Percentiles rank a stretch among this genome's conserved stretches.
Evolutionary conservation across 768 basidiomycete species (phyloP).

Genomic region (Tulasnella sp.): DNA sequence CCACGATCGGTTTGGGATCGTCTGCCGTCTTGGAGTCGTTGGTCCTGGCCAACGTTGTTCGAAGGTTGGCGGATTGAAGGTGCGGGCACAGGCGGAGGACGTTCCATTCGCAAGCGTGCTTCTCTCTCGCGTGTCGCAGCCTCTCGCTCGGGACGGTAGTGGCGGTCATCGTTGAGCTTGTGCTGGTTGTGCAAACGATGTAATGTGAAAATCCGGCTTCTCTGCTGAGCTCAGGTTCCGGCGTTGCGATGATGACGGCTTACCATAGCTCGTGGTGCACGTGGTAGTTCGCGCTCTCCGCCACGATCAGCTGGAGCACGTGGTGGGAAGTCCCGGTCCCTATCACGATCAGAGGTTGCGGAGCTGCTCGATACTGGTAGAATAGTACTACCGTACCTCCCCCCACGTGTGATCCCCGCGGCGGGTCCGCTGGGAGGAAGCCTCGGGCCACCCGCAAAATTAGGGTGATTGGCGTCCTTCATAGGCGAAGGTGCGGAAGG

Average conservation of each 20-base stretch:
- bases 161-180: background rate
- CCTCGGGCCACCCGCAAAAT: background rate
- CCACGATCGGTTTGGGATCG: too few species aligned
- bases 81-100: background rate
- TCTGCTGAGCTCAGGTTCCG: background rate
- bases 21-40: too few species aligned
- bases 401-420: background rate
- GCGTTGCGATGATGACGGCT: background rate
- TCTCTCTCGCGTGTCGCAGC: background rate
- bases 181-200: background rate
- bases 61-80: too few species aligned
- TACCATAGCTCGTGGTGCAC: background rate
- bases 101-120: background rate
- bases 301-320: too few species aligned
- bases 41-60: too few species aligned
- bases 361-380: background rate
- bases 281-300: background rate
- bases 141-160: background rate
- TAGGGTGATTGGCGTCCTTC: background rate
- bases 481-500: too few species aligned
- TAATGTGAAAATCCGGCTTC: background rate
- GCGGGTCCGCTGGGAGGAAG: constrained; percentile 8
- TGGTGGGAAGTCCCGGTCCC: too few species aligned
- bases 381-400: background rate
- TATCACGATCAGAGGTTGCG: background rate